These are phyloP conservation scores for Termitomyces sp. DNA, from an alignment of 768 basidiomycete species.

Conservation along the genomic window DNA sequence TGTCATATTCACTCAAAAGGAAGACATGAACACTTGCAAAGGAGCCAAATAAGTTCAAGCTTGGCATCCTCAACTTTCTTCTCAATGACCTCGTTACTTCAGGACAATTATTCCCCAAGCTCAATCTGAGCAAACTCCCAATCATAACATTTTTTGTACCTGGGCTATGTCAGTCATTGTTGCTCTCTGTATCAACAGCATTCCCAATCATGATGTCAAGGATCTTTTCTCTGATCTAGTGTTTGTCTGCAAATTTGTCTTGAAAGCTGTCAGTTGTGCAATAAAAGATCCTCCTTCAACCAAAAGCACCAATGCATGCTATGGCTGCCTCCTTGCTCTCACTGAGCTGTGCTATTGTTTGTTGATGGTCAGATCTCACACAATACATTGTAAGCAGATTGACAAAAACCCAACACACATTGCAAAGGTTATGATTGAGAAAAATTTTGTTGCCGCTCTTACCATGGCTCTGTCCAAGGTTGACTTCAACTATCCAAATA, in stretches of 20 bases:
- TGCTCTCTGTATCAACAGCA: slow-evolving; percentile 88
- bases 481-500: slow-evolving; percentile 93
- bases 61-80: slow-evolving; percentile 73
- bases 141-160: slow-evolving; percentile 63
- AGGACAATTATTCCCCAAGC: slow-evolving; percentile 66
- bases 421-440: slow-evolving; percentile 97
- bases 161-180: slow-evolving; percentile 91
- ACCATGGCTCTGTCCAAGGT: slow-evolving; percentile 88
- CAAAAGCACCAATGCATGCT: slow-evolving; percentile 68
- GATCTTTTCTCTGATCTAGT: slow-evolving; percentile 75
- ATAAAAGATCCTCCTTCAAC: slow-evolving; percentile 72
- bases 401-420: slow-evolving; percentile 83
- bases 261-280: slow-evolving; percentile 83
- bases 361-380: slow-evolving; percentile 72
- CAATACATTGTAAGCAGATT: slow-evolving; percentile 48
- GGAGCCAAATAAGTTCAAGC: slow-evolving; percentile 58
- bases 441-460: slow-evolving; percentile 86
- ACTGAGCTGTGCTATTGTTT: slow-evolving; percentile 86
- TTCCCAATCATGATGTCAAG: slow-evolving; percentile 61
- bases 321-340: slow-evolving; percentile 84
- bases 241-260: slow-evolving; percentile 88
- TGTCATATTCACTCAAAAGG: slow-evolving; percentile 74
- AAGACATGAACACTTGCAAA: slow-evolving; percentile 59
- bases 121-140: slow-evolving; percentile 52
- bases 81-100: slow-evolving; percentile 78